Percentiles rank a stretch among this genome's conserved stretches.
Conservation (phyloP, 345 rosid species). For the Eucalyptus virginea region DNA sequence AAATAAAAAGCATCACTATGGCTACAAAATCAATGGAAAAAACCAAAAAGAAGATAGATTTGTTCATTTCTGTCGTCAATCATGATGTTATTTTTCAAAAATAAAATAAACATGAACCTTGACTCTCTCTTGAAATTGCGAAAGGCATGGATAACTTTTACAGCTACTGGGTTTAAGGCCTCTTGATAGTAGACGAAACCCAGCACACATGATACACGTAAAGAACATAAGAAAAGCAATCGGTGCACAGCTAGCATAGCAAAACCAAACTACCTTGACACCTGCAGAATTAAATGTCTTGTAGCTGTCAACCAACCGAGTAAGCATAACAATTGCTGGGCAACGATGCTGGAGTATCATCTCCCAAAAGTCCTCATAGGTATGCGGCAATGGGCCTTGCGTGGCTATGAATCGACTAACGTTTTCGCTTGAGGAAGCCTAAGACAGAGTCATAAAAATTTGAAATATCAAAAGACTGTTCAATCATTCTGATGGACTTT, state of each 20-base stretch:
- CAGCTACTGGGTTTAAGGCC: not conserved
- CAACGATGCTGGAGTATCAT: slow-evolving; percentile 73
- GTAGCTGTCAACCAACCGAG: slow-evolving; percentile 66
- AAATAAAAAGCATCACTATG: not conserved
- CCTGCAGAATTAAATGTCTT: slow-evolving; percentile 19
- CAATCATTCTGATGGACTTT: not conserved
- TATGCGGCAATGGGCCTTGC: slow-evolving; percentile 73
- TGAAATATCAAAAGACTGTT: not conserved
- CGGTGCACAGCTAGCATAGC: not conserved
- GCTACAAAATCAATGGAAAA: not conserved
- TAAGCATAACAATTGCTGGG: slow-evolving; percentile 82
- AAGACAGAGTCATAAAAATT: not conserved
- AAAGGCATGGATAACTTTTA: not conserved
- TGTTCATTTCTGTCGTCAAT: not conserved
- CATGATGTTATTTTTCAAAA: not conserved
- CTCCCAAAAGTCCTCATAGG: slow-evolving; percentile 94
- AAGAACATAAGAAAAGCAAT: not conserved
- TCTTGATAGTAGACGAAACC: not conserved
- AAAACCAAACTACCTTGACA: not conserved
- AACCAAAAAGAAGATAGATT: not conserved
- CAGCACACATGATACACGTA: not conserved
- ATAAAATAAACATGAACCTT: not conserved
- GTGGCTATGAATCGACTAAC: slow-evolving; percentile 77
- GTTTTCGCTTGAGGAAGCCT: slow-evolving; percentile 58
- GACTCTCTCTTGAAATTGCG: not conserved